Conservation (phyloP, 441 rosid species). For the Gossypium davidsonii region DNA sequence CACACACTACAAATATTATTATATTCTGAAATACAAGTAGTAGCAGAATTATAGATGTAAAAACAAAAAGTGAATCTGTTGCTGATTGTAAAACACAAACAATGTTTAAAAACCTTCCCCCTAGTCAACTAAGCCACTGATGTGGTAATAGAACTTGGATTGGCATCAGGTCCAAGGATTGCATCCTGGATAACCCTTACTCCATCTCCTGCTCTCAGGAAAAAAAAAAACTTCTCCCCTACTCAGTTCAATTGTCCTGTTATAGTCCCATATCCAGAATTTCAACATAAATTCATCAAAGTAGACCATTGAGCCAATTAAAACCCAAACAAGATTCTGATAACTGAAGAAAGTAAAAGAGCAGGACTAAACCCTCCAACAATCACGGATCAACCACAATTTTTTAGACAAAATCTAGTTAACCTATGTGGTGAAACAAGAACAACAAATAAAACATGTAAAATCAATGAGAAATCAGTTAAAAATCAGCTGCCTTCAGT, state of each 20-base stretch:
- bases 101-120: background rate
- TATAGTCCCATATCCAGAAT: background rate
- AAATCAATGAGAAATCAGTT: background rate
- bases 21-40: background rate
- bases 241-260: background rate
- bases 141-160: no score
- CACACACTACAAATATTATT: background rate
- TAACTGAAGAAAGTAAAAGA: background rate
- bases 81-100: background rate
- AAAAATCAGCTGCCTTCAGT: background rate
- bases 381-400: background rate
- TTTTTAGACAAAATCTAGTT: background rate
- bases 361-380: background rate
- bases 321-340: background rate
- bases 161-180: no score
- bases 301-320: background rate
- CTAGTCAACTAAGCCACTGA: no score
- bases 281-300: background rate
- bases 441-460: background rate
- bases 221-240: no score
- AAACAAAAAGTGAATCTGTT: background rate
- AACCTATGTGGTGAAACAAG: background rate
- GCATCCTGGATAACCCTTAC: no score
- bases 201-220: no score
- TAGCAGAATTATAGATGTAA: background rate